Base-by-base conservation (phyloP, 2,329 filamentous ascomycete genomes). In the Cladorrhinum sp. region DNA sequence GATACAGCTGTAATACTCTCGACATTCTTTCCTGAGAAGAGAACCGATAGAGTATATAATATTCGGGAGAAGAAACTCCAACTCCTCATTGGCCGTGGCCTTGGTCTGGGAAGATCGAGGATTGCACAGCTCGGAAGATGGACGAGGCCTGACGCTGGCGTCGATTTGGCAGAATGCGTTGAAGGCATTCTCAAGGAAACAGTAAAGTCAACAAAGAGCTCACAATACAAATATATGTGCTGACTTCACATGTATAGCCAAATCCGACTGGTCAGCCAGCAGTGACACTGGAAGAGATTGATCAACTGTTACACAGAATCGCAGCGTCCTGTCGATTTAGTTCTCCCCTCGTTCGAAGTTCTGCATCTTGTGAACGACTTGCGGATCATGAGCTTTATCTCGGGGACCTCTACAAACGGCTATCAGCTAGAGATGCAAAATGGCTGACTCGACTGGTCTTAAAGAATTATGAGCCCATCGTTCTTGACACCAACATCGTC, bases 381-480 rank as follows among this genome's bases (percentile, higher is more conserved):
- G 60, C 55, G 55, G 66, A 64, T 46, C 77, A 67, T 68, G 82
- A 69, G 73, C 73, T 76, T 3, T 72, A 80, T 2, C 72, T 94
- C 1, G 78, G 78, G 20, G 70, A 72, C 0, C 70, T 93, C 1
- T 90, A 89, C 68, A 77, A 75, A 28, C 82, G 84, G 7, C 70
- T 92, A 9, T 79, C 79, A 51, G 84, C 90, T 2, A 78, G 79
- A 49, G 90, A 96, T 70, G 89, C 87, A 3, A 96, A 96, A 75
- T 97, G 93, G 93, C 80, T 96, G 10, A 90, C 90, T 0, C 83
- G 93, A 2, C 77, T 97, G 28, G 79, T 96, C 5, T 77, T 96
- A 26, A 95, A 96, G 70, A 83, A 87, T 64, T 90, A 88, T 62
- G 79, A 82, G n/a, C 88, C 89, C 0, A 78, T 93, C 0, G 72